These are phyloP conservation scores for Trifolium pratense DNA, from an alignment of 306 rosid genomes.

Conservation along the genomic window DNA sequence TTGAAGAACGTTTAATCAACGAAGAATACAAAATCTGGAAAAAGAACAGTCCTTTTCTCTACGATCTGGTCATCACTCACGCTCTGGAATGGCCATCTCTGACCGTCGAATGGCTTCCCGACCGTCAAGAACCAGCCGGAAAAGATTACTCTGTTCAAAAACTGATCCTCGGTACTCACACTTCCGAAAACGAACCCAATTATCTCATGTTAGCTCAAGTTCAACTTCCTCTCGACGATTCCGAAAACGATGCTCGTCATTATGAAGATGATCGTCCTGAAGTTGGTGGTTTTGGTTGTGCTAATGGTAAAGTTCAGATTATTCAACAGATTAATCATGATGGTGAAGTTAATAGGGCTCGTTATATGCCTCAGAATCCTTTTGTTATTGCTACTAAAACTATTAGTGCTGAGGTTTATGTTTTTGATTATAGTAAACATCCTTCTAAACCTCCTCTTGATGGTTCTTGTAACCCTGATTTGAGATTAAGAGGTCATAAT, in stretches of 20 bases:
- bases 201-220: constrained; percentile 97
- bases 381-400: constrained; percentile 95
- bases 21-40: constrained; percentile 99
- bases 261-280: constrained; percentile 87
- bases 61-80: constrained; percentile 93
- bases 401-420: constrained; percentile 88
- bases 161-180: constrained; percentile 91
- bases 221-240: constrained; percentile 89
- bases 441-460: constrained; percentile 97
- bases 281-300: constrained; percentile 84
- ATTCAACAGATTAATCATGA: constrained; percentile 97
- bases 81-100: constrained; percentile 99
- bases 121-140: constrained; percentile 87
- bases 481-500: constrained; percentile 87
- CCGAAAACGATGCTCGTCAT: constrained; percentile 95
- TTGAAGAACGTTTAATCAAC: constrained; percentile 87
- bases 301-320: constrained; percentile 95
- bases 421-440: constrained; percentile 94
- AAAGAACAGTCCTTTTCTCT: constrained; percentile 93
- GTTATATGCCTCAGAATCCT: constrained; percentile 91
- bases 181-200: constrained; percentile 96
- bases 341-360: constrained; percentile 96
- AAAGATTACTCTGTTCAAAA: constrained; percentile 95
- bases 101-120: constrained; percentile 97
- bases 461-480: constrained; percentile 93